Evolutionary conservation across 495 filamentous ascomycete species (phyloP).

Genomic region (Penicillium samsonianum): DNA sequence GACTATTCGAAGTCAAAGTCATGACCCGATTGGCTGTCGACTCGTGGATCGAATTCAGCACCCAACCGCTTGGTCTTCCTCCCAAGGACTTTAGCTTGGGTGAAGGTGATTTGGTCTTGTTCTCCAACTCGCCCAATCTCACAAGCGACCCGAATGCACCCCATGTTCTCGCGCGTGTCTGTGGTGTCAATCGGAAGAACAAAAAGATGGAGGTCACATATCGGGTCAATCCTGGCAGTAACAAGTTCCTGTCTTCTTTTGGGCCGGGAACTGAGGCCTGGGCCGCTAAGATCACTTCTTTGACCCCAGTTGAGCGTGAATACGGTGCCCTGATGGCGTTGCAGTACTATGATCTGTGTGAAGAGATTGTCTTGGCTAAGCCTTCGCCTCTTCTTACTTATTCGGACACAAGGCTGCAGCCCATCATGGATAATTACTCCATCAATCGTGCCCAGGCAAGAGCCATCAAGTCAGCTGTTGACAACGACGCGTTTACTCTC

Average conservation of each 20-base stretch:
- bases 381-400: constrained; percentile 85
- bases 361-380: constrained; percentile 83
- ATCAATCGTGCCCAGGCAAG: constrained; percentile 91
- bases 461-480: constrained; percentile 84
- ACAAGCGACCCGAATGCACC: constrained; percentile 59
- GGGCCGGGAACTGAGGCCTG: constrained; percentile 63
- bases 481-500: constrained; percentile 93
- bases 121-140: constrained; percentile 72
- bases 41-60: constrained; percentile 87
- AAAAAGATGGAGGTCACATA: constrained; percentile 79
- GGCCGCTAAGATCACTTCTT: constrained; percentile 78
- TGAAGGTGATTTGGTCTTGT: constrained; percentile 86
- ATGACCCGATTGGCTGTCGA: constrained; percentile 86
- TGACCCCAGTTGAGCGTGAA: constrained; percentile 91
- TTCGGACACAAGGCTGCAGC: constrained; percentile 65
- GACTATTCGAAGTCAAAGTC: constrained; percentile 79
- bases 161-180: constrained; percentile 85
- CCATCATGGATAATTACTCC: constrained; percentile 70
- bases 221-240: constrained; percentile 65
- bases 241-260: constrained; percentile 52
- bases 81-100: constrained; percentile 69
- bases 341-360: constrained; percentile 92
- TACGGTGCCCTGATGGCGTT: constrained; percentile 87
- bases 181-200: constrained; percentile 75
- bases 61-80: constrained; percentile 65